Evolutionary conservation across 495 filamentous ascomycete species (phyloP), one percentile per base, ranked within the genome.

Genomic region (Diplogelasinospora grovesii): DNA sequence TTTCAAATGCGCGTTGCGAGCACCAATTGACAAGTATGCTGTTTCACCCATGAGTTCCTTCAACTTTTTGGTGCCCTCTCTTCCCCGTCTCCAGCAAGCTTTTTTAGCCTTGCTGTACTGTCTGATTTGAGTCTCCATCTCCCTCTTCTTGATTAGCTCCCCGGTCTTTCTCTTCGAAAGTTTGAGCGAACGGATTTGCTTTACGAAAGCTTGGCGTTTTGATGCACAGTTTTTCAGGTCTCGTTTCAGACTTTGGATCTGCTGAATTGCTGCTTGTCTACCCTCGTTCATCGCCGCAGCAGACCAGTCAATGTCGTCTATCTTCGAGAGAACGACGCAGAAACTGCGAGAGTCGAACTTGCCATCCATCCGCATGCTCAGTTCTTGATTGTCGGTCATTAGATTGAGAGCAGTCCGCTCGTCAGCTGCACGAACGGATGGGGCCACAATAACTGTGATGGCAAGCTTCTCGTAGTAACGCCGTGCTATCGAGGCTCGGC

Each of bases 251-350:
- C n/a, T n/a, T n/a, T n/a, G n/a, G n/a, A n/a, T n/a, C n/a, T n/a
- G 3, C n/a, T 11, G 10, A 13, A 2, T 7, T 7, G 14, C 28
- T n/a, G 14, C 11, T 31, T 13, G 28, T 31, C 28, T 13, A 1
- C 13, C 28, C 6, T 31, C 11, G 2, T 15, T 8, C 4, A 31
- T 2, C 8, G 28, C 28, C 16, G 20, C 22, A 3, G 8, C 24
- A 9, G 24, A 15, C 36, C 49, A 49, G 8, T 54, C 43, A 3
- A 50, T 38, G 10, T 52, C 41, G 20, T 59, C 56, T 1, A 45
- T 42, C 28, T 60, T 57, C 3, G 56, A 52, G 1, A 55, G 6
- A 13, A 50, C 51, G 0, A 60, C 32, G 25, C 54, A 52, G 21
- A 47, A 60, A 2, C 39, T 23, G 3, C 44, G 26, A n/a, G 29